Evolutionary conservation across 225 moss, liverwort and hornwort genomes (phyloP), one percentile per base, ranked within the genome.

Genomic region (Anthoceros angustus): DNA sequence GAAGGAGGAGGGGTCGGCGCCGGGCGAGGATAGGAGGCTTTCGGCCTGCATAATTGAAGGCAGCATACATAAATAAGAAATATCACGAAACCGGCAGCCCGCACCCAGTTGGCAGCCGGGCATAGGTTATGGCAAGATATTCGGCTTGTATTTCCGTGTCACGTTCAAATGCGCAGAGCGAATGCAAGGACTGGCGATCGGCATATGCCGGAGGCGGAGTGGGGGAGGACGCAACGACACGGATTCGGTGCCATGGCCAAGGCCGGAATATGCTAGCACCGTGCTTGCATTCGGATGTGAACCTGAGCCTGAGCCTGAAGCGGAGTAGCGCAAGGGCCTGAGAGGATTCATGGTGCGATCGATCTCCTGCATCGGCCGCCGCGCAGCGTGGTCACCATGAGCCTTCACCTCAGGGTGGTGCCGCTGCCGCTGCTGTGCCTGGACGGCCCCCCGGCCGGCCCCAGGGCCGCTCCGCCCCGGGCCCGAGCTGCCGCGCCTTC

Each of bases 331-430:
- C 32, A 32, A 32, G 32, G 32, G 32, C 32, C 32, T 32, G n/a
- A 8, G 55, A 18, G 18, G 55, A 55, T 55, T 55, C 55, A 55
- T 55, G 55, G 55, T 55, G 55, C n/a, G 55, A 55, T 55, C n/a
- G 2, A 32, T 32, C 32, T 32, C 32, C 32, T 32, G 1, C 32
- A 32, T 32, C 4, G 32, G 32, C 32, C 32, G 32, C 32, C 32
- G 32, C 32, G 32, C 55, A 18, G 16, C 18, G 55, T 55, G 55
- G 23, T 20, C 55, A 55, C 55, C 55, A 55, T 55, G 55, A 55
- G 55, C 23, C n/a, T 55, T 55, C 55, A 55, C 6, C 55, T 55
- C 55, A 55, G n/a, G 18, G 46, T 18, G 55, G 55, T 23, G 55
- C 55, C 55, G 18, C 55, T 55, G 55, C 7, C 55, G 18, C 55